Conservation (phyloP, 345 rosid species). For the Eucalyptus sideroxylon region DNA sequence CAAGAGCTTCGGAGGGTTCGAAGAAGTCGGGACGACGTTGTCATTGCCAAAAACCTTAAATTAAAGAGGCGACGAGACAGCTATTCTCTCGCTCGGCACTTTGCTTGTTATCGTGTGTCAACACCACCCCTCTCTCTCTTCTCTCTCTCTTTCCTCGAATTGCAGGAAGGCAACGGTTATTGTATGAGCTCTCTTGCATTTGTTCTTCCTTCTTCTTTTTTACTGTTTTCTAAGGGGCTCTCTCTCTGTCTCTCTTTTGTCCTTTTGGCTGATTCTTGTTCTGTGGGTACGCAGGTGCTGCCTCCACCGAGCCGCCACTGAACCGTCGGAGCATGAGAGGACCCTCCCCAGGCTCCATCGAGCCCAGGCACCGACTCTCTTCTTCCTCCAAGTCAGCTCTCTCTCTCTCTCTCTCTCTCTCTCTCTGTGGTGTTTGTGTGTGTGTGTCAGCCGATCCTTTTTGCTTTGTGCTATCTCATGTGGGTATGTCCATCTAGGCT, state of each 20-base stretch:
- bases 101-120: background rate
- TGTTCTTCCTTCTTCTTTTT: background rate
- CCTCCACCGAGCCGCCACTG: background rate
- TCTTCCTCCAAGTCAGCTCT: slow-evolving; percentile 22
- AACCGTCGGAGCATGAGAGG: slow-evolving; percentile 17
- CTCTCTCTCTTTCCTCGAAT: background rate
- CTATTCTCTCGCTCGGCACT: background rate
- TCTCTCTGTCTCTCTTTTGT: background rate
- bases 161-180: background rate
- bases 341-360: slow-evolving; percentile 31
- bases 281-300: background rate
- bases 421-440: background rate
- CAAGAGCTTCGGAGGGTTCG: background rate
- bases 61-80: background rate
- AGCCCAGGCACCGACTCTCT: slow-evolving; percentile 45
- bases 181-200: background rate
- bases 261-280: background rate
- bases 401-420: background rate
- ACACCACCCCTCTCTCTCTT: background rate
- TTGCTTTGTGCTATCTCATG: background rate
- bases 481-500: background rate
- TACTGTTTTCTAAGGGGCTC: background rate
- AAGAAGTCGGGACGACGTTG: background rate
- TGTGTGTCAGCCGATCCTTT: background rate
- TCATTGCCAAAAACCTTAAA: background rate